A percentile compares a stretch with the other conserved stretches of the same genome.
phyloP scores from a whole-genome alignment of 805 yeast genomes.

The Candida nemodendra region DNA sequence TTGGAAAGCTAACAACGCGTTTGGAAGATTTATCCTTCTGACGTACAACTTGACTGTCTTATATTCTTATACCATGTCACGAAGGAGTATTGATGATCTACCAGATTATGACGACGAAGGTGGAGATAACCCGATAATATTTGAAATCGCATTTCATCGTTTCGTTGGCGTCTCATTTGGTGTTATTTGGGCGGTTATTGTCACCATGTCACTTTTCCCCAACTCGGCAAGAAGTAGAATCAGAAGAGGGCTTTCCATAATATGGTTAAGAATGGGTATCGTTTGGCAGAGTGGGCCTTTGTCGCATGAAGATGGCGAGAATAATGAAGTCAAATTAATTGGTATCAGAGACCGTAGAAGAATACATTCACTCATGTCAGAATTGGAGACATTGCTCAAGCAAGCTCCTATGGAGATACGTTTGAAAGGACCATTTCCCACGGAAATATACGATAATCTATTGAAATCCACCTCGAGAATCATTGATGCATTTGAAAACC shows the following conservation, averaged over 20 bases:
- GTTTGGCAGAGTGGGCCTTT: conserved; percentile 78
- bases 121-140: conserved; percentile 64
- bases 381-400: conserved; percentile 55
- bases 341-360: conserved; percentile 44
- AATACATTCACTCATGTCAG: conserved; percentile 54
- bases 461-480: conserved; percentile 59
- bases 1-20: conserved; percentile 64
- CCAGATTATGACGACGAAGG: conserved; percentile 59
- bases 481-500: conserved; percentile 72
- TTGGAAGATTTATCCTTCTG: conserved; percentile 67
- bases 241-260: conserved; percentile 59
- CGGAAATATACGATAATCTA: conserved; percentile 46
- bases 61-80: conserved; percentile 68
- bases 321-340: conserved; percentile 29
- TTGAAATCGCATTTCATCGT: conserved; percentile 76
- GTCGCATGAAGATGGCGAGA: conserved; percentile 36
- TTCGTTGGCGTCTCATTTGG: conserved; percentile 72
- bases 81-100: conserved; percentile 49
- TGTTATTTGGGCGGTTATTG: conserved; percentile 70
- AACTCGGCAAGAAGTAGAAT: conserved; percentile 72
- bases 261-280: conserved; percentile 81
- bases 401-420: conserved; percentile 78
- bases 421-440: conserved; percentile 70
- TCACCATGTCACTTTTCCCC: conserved; percentile 68
- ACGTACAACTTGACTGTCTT: conserved; percentile 78